Evolutionary conservation across 2,329 filamentous ascomycete genomes (phyloP).

Genomic region (Saccharata proteae): DNA sequence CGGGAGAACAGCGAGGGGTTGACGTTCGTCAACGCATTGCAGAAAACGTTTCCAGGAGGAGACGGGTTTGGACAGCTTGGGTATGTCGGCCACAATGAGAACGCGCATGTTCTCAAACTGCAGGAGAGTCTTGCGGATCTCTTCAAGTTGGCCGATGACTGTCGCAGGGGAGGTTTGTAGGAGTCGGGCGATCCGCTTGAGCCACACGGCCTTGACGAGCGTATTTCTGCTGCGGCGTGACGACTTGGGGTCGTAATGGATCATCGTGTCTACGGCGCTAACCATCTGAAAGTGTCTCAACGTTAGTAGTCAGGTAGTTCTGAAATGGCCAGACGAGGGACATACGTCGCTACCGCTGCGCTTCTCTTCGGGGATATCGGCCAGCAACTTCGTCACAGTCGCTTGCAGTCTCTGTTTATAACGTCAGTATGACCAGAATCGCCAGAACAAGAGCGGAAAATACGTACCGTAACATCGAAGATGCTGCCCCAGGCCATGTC

Average conservation of each 20-base stretch:
- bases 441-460: no score
- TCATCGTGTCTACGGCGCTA: conserved; percentile 54
- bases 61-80: conserved; percentile 62
- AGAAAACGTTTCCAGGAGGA: conserved; percentile 63
- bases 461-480: conserved; percentile 76
- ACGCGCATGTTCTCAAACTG: conserved; percentile 76
- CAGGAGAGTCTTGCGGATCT: conserved; percentile 64
- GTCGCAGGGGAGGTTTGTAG: conserved; percentile 63
- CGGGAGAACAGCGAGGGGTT: conserved; percentile 57
- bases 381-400: conserved; percentile 67
- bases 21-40: conserved; percentile 37
- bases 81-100: conserved; percentile 70
- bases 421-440: background rate
- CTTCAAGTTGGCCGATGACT: conserved; percentile 66
- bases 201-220: conserved; percentile 75
- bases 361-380: conserved; percentile 86
- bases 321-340: no score
- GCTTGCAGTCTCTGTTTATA: conserved; percentile 43
- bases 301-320: no score
- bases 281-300: conserved; percentile 37
- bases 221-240: conserved; percentile 67
- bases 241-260: conserved; percentile 68
- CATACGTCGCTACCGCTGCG: conserved; percentile 56
- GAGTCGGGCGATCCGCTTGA: conserved; percentile 73
- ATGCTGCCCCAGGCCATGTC: conserved; percentile 80